Conservation (phyloP, 371 early-diverging fungal genomes). For the Rhizopus delemar region DNA sequence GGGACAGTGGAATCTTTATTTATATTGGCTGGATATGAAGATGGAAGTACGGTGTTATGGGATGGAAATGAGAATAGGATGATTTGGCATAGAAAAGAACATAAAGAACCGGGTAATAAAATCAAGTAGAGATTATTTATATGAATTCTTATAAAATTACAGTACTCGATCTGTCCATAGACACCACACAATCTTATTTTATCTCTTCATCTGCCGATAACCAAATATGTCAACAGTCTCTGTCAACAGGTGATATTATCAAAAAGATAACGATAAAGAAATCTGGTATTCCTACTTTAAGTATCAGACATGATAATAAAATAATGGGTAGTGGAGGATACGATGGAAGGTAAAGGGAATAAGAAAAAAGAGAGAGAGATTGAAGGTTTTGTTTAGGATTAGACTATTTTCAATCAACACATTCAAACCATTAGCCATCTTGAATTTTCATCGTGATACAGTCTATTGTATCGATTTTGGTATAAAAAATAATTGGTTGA, state of each 20-base stretch:
- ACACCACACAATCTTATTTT: conserved; percentile 18
- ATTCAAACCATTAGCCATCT: conserved; percentile 50
- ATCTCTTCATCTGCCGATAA: conserved; percentile 50
- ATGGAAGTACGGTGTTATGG: conserved; percentile 44
- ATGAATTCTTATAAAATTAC: background rate
- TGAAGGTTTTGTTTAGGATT: conserved; percentile 29
- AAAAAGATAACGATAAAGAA: conserved; percentile 41
- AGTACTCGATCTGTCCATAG: conserved; percentile 38
- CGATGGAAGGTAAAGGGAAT: conserved; percentile 44
- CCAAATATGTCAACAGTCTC: conserved; percentile 41
- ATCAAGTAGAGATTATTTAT: background rate
- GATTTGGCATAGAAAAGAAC: conserved; percentile 40
- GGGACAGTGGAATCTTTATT: conserved; percentile 16
- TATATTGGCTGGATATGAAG: conserved; percentile 49
- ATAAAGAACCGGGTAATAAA: conserved; percentile 43
- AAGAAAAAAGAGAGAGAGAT: background rate
- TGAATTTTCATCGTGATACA: conserved; percentile 51
- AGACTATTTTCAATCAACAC: conserved; percentile 51
- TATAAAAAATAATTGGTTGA: conserved; percentile 30
- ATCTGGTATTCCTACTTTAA: conserved; percentile 40
- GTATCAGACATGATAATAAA: conserved; percentile 49
- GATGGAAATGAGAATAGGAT: conserved; percentile 15
- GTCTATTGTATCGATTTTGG: conserved; percentile 43
- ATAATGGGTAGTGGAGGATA: conserved; percentile 58
- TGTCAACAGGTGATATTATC: conserved; percentile 26